phyloP scores from a whole-genome alignment of 2,329 filamentous ascomycete species.

The Malbranchea cinnamomea region DNA sequence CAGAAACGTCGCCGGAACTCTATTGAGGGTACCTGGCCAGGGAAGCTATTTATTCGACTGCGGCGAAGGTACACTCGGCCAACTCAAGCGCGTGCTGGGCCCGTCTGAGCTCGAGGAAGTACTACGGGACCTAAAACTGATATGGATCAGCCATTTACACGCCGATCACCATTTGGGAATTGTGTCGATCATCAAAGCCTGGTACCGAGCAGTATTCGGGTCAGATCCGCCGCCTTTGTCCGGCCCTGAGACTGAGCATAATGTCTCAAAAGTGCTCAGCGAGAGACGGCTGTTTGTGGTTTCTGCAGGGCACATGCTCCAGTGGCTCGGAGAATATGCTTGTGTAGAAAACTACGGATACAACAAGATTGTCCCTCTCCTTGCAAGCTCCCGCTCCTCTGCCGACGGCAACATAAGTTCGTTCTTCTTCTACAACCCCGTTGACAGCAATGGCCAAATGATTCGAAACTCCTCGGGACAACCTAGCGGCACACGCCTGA shows the following conservation, averaged over 20 bases:
- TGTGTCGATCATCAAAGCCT: slow-evolving; percentile 64
- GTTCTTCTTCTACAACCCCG: slow-evolving; percentile 18
- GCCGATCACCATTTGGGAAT: slow-evolving; percentile 91
- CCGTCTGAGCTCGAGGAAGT: slow-evolving; percentile 51
- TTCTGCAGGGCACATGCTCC: slow-evolving; percentile 55
- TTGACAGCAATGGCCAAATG: slow-evolving; percentile 5
- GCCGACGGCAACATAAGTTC: slow-evolving; percentile 12
- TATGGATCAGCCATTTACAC: slow-evolving; percentile 93
- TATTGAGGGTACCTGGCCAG: slow-evolving; percentile 66
- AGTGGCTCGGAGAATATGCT: slow-evolving; percentile 67
- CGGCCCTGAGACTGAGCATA: slow-evolving; percentile 25
- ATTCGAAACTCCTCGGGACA: slow-evolving; percentile 4
- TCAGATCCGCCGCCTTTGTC: slow-evolving; percentile 18
- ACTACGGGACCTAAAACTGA: slow-evolving; percentile 59
- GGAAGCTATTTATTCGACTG: slow-evolving; percentile 87
- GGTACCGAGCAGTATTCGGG: slow-evolving; percentile 47
- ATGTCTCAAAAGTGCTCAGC: slow-evolving; percentile 23
- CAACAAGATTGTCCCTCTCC: slow-evolving; percentile 37
- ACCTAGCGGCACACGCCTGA: slow-evolving; percentile 12
- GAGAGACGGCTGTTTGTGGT: slow-evolving; percentile 46
- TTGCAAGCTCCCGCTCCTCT: slow-evolving; percentile 20
- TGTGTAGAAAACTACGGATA: slow-evolving; percentile 64
- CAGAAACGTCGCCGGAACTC: slow-evolving; percentile 81
- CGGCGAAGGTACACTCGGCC: slow-evolving; percentile 83
- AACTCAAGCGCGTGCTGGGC: slow-evolving; percentile 60